Conservation (phyloP, 345 rosid species). For the Arabidopsis suecica region DNA sequence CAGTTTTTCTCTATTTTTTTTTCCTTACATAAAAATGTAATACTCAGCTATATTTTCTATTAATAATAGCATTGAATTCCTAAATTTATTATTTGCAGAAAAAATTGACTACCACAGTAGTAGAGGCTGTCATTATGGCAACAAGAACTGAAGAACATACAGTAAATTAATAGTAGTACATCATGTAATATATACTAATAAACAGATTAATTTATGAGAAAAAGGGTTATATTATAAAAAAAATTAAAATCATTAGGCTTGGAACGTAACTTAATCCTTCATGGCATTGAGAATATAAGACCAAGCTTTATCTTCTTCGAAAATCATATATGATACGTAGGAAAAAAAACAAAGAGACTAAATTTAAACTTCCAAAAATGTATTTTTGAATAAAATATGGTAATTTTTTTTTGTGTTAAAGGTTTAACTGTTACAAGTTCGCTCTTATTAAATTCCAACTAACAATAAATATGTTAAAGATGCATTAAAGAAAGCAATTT, state of each 20-base stretch:
- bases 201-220: no score
- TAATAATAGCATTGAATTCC: slow-evolving; percentile 24
- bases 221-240: no score
- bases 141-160: background rate
- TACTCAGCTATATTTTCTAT: slow-evolving; percentile 10
- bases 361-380: background rate
- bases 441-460: slow-evolving; percentile 34
- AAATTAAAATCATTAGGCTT: background rate
- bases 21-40: background rate
- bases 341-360: no score
- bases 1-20: background rate
- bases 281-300: background rate
- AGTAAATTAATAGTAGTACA: background rate
- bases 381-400: background rate
- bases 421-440: background rate
- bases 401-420: no score
- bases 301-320: background rate
- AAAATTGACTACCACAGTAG: slow-evolving; percentile 36
- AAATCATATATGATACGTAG: background rate
- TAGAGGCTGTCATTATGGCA: slow-evolving; percentile 33
- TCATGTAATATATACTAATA: background rate
- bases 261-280: background rate
- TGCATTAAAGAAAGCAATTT: slow-evolving; percentile 47
- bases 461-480: slow-evolving; percentile 42
- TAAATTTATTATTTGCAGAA: slow-evolving; percentile 41